Percentiles rank a stretch among this genome's conserved stretches.
Evolutionary conservation across 169 alveolate genomes (phyloP).

Genomic region (Cyclospora cayetanensis): DNA sequence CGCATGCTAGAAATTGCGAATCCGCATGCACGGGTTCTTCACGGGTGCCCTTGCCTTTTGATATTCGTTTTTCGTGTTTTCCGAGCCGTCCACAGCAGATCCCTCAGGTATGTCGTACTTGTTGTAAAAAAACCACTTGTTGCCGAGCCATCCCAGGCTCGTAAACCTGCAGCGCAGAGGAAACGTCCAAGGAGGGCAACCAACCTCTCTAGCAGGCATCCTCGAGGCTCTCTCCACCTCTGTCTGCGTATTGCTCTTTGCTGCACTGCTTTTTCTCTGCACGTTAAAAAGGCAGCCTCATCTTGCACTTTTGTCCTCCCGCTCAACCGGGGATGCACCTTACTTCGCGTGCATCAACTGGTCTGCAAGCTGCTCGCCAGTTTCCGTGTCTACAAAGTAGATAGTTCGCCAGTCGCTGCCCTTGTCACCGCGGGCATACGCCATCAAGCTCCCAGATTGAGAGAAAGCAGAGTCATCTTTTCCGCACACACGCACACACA

Average conservation of each 20-base stretch:
- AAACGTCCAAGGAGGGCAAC: not conserved
- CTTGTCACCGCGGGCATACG: constrained; percentile 49
- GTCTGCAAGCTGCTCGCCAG: constrained; percentile 9
- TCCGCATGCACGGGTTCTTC: no score
- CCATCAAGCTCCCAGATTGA: constrained; percentile 43
- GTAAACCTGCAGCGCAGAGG: constrained; percentile 43
- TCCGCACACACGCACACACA: no score
- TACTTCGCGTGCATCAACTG: constrained; percentile 32
- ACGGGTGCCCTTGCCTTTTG: constrained; percentile 41
- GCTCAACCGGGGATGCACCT: no score
- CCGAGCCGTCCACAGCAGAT: constrained; percentile 26
- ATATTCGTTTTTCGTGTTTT: constrained; percentile 31
- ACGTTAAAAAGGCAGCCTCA: no score
- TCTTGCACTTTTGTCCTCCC: no score
- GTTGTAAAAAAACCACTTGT: constrained; percentile 22
- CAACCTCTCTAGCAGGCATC: not conserved
- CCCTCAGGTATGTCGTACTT: constrained; percentile 27
- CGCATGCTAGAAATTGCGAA: no score
- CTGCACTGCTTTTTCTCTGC: no score
- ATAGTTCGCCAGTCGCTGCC: constrained; percentile 62
- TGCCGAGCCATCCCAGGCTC: constrained; percentile 42
- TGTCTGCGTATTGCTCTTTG: no score
- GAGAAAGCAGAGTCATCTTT: no score
- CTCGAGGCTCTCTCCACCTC: no score
- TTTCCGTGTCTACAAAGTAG: not conserved